phyloP scores from a whole-genome alignment of 2,329 filamentous ascomycete species.

The Penicillium sumatraense region DNA sequence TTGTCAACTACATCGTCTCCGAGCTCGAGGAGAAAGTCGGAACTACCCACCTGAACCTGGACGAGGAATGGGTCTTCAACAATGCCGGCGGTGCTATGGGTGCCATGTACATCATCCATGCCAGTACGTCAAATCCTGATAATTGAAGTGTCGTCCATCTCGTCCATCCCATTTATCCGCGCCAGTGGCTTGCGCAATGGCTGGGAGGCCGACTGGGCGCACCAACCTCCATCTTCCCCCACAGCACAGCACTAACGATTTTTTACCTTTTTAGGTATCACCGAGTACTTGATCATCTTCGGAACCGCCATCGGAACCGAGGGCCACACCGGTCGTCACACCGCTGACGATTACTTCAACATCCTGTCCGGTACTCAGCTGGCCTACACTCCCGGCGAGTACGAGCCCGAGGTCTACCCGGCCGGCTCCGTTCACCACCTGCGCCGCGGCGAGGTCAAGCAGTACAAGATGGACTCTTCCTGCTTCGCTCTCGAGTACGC shows the following conservation, averaged over 20 bases:
- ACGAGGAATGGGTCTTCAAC: slow-evolving; percentile 89
- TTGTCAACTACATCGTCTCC: slow-evolving; percentile 71
- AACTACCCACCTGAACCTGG: slow-evolving; percentile 63
- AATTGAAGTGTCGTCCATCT: neutral
- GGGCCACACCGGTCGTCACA: slow-evolving; percentile 86
- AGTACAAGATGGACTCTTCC: slow-evolving; percentile 61
- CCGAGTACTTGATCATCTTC: slow-evolving; percentile 90
- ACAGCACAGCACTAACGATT: neutral
- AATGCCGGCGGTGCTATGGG: slow-evolving; percentile 92
- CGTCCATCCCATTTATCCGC: neutral
- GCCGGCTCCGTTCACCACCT: slow-evolving; percentile 45
- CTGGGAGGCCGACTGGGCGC: too few relatives aligned
- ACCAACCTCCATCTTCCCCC: neutral
- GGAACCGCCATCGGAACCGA: slow-evolving; percentile 71
- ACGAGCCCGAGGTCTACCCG: slow-evolving; percentile 44
- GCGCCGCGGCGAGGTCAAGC: slow-evolving; percentile 70
- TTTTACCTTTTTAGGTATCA: slow-evolving; percentile 55
- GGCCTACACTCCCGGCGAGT: slow-evolving; percentile 43
- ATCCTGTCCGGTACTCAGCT: slow-evolving; percentile 64
- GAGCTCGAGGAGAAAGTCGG: slow-evolving; percentile 63
- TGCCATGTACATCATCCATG: slow-evolving; percentile 87
- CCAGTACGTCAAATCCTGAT: slow-evolving; percentile 60
- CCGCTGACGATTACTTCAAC: slow-evolving; percentile 92
- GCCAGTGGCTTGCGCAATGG: too few relatives aligned
- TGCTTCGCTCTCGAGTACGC: slow-evolving; percentile 48